A percentile compares a stretch with the other conserved stretches of the same genome.
These are phyloP conservation scores for Calonectria pteridis DNA, from an alignment of 2,329 filamentous ascomycete genomes.

Conservation along the genomic window DNA sequence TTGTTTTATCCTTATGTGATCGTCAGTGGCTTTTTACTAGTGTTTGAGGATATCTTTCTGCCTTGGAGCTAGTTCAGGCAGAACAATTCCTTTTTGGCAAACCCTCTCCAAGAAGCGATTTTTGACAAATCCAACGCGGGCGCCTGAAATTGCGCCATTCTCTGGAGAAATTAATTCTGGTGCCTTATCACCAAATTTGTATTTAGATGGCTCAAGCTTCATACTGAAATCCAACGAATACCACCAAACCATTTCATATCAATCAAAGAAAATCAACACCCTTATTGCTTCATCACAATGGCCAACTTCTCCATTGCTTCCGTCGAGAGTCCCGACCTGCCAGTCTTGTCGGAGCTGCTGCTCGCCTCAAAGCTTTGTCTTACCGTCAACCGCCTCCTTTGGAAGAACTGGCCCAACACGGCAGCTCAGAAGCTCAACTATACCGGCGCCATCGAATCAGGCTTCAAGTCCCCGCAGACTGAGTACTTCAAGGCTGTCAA, in stretches of 20 bases:
- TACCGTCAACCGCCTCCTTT: constrained; percentile 24
- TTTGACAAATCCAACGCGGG: not conserved
- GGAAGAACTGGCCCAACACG: constrained; percentile 23
- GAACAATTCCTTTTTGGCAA: not conserved
- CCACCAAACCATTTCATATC: not conserved
- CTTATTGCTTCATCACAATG: not conserved
- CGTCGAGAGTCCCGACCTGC: constrained; percentile 7
- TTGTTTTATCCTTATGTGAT: too few species aligned
- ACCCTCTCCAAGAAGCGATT: not conserved
- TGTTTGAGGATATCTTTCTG: not conserved
- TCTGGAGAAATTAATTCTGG: not conserved
- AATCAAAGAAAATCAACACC: not conserved
- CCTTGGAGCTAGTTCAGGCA: not conserved
- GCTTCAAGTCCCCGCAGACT: not conserved
- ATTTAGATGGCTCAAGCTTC: not conserved
- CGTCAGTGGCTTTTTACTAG: not conserved
- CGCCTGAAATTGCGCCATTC: not conserved
- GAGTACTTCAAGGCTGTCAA: constrained; percentile 22
- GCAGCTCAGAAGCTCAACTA: constrained; percentile 1
- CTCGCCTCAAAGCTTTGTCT: constrained; percentile 17
- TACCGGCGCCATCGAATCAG: not conserved
- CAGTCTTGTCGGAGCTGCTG: constrained; percentile 1
- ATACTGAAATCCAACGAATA: not conserved
- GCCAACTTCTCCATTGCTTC: not conserved
- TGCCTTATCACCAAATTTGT: not conserved